phyloP scores from a whole-genome alignment of 805 yeast species.

The Sungouiozyma intestinalis region DNA sequence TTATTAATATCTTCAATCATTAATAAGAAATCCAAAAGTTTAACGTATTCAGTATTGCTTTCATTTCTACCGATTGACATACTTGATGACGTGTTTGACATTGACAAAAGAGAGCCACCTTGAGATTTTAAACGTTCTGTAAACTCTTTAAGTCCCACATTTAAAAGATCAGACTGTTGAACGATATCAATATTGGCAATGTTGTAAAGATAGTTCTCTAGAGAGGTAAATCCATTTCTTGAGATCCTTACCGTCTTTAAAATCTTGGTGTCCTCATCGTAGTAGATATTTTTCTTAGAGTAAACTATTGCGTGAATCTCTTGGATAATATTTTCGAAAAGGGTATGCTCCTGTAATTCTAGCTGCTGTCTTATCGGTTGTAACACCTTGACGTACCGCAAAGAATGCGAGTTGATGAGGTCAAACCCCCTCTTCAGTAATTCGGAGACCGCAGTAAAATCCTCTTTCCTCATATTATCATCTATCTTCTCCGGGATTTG shows the following conservation, averaged over 20 bases:
- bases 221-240: conserved; percentile 28
- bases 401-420: conserved; percentile 38
- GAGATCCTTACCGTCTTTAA: conserved; percentile 13
- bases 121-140: conserved; percentile 1
- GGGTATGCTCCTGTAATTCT: conserved; percentile 44
- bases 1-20: conserved; percentile 53
- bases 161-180: conserved; percentile 37
- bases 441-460: conserved; percentile 54
- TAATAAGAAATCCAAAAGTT: conserved; percentile 38
- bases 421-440: conserved; percentile 38
- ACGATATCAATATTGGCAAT: conserved; percentile 48
- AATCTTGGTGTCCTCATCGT: conserved; percentile 14
- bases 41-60: conserved; percentile 22
- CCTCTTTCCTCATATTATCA: conserved; percentile 53
- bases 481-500: conserved; percentile 56
- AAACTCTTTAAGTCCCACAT: conserved; percentile 30
- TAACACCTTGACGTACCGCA: conserved; percentile 52
- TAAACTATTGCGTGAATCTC: conserved; percentile 66
- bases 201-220: conserved; percentile 46
- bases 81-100: neutral
- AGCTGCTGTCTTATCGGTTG: conserved; percentile 40
- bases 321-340: conserved; percentile 66
- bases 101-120: conserved; percentile 1
- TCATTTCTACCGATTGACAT: neutral
- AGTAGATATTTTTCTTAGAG: conserved; percentile 30